These are phyloP conservation scores for Schwanniomyces vanrijiae DNA, from an alignment of 805 yeast species.

Conservation along the genomic window DNA sequence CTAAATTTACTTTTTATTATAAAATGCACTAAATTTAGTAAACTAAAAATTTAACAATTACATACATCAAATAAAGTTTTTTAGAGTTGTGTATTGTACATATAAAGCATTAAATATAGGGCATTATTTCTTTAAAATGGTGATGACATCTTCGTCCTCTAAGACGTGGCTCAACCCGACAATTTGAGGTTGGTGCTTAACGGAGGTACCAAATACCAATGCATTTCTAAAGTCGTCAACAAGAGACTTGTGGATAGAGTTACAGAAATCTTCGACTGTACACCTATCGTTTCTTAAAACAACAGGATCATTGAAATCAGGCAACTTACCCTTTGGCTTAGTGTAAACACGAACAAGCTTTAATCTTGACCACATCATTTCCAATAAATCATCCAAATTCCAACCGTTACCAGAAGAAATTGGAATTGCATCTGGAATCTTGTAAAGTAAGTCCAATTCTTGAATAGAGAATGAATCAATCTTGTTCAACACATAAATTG, in stretches of 20 bases:
- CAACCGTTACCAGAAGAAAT: constrained; percentile 94
- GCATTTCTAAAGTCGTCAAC: constrained; percentile 94
- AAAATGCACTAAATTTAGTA: no score
- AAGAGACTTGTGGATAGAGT: constrained; percentile 89
- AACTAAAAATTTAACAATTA: no score
- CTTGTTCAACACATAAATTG: constrained; percentile 90
- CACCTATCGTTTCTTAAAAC: constrained; percentile 81
- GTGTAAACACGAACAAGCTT: constrained; percentile 94
- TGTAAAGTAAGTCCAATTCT: constrained; percentile 84
- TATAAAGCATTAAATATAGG: constrained; percentile 2
- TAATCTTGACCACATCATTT: constrained; percentile 92
- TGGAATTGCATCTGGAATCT: constrained; percentile 97
- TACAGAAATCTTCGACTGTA: constrained; percentile 94
- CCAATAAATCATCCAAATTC: constrained; percentile 94
- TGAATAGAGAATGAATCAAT: constrained; percentile 93
- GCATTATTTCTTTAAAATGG: constrained; percentile 72
- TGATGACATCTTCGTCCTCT: constrained; percentile 96
- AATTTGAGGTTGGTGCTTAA: constrained; percentile 96
- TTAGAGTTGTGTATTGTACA: constrained; percentile 2
- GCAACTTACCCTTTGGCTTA: constrained; percentile 91
- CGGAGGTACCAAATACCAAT: constrained; percentile 88
- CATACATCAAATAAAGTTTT: not conserved
- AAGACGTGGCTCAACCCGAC: constrained; percentile 84
- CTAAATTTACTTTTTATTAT: no score
- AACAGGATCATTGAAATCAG: constrained; percentile 94